phyloP scores from a whole-genome alignment of 1,139 yeast species.

The Pichia sp. region DNA sequence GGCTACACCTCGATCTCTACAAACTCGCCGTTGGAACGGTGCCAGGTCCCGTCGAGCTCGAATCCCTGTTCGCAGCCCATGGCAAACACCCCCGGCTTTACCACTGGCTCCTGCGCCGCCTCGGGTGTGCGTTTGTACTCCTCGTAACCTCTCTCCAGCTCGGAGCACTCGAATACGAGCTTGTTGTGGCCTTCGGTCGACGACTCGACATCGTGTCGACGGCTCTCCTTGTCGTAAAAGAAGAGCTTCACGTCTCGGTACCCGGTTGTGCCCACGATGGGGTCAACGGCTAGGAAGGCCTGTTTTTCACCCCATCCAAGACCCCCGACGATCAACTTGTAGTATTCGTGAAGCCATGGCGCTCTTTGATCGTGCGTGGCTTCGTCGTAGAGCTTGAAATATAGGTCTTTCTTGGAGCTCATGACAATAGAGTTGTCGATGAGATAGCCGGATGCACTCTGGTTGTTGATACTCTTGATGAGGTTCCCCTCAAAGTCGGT shows the following conservation, averaged over 20 bases:
- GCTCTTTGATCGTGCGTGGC: not conserved
- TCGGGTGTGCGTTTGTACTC: slow-evolving; percentile 9
- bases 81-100: slow-evolving; percentile 36
- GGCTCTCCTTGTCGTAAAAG: slow-evolving; percentile 19
- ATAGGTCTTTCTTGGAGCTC: slow-evolving; percentile 41
- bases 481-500: slow-evolving; percentile 48
- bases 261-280: slow-evolving; percentile 24
- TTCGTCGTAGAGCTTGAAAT: slow-evolving; percentile 20
- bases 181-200: not conserved
- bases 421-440: slow-evolving; percentile 41
- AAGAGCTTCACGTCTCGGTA: slow-evolving; percentile 22
- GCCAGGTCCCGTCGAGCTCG: slow-evolving; percentile 37
- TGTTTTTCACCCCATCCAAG: slow-evolving; percentile 34
- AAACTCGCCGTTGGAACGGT: slow-evolving; percentile 44
- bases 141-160: slow-evolving; percentile 33
- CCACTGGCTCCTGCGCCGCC: slow-evolving; percentile 15
- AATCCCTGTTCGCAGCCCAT: slow-evolving; percentile 49
- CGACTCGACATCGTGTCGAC: not conserved
- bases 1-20: slow-evolving; percentile 12
- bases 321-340: slow-evolving; percentile 29
- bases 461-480: slow-evolving; percentile 43
- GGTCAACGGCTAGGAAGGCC: slow-evolving; percentile 30
- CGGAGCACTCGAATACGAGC: slow-evolving; percentile 35
- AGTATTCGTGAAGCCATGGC: slow-evolving; percentile 18
- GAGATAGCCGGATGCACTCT: slow-evolving; percentile 46